phyloP scores from a whole-genome alignment of 2,329 filamentous ascomycete species.

The Sclerotinia nivalis region DNA sequence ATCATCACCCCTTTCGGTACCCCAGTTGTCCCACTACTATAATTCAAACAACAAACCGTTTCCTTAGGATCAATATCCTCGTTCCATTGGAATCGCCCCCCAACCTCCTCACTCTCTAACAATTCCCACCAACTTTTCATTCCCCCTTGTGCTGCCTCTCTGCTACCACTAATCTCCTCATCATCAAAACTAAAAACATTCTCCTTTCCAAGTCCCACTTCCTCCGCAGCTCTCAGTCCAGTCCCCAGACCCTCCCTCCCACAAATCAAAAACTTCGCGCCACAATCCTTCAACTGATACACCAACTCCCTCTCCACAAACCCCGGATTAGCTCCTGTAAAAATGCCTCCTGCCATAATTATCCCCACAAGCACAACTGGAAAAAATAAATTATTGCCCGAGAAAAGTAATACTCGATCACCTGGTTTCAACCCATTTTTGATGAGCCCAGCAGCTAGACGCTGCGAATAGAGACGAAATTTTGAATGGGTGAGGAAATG shows the following conservation, averaged over 20 bases:
- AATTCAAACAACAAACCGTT: constrained; percentile 61
- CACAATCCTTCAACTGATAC: constrained; percentile 73
- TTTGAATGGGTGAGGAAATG: constrained; percentile 63
- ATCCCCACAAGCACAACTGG: constrained; percentile 56
- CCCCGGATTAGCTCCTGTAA: constrained; percentile 56
- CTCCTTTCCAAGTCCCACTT: constrained; percentile 55
- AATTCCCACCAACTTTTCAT: constrained; percentile 66
- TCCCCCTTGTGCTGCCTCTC: constrained; percentile 43
- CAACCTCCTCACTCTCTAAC: constrained; percentile 53
- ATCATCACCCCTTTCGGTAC: constrained; percentile 72
- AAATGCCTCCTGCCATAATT: constrained; percentile 53
- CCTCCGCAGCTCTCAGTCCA: constrained; percentile 64
- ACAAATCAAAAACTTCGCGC: constrained; percentile 66
- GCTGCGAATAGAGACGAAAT: constrained; percentile 70
- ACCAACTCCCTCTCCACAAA: constrained; percentile 71
- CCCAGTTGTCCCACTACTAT: constrained; percentile 78
- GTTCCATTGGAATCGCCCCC: constrained; percentile 61
- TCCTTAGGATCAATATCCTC: constrained; percentile 44
- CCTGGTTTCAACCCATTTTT: constrained; percentile 59
- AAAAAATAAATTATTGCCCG: constrained; percentile 56
- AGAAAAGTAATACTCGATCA: constrained; percentile 56
- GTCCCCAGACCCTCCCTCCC: constrained; percentile 60
- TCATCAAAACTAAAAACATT: constrained; percentile 68
- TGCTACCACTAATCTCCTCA: constrained; percentile 44
- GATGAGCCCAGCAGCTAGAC: constrained; percentile 67